Percentiles rank a stretch among this genome's conserved stretches.
Evolutionary conservation across 2,329 filamentous ascomycete genomes (phyloP).

Genomic region (Hymenoscyphus fraxineus): DNA sequence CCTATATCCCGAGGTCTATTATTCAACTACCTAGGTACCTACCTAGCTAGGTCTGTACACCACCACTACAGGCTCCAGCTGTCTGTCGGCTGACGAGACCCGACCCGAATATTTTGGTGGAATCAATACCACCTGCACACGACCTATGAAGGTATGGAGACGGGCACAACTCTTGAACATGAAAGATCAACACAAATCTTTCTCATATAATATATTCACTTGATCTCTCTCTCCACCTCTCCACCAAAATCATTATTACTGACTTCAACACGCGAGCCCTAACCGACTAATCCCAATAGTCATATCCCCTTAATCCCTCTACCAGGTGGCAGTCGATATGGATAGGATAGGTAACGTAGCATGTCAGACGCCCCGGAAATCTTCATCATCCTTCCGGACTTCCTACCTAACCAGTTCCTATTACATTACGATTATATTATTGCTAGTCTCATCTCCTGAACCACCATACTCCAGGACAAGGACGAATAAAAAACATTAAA

Average conservation of each 20-base stretch:
- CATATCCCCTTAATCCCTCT: not conserved
- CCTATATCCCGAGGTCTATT: not conserved
- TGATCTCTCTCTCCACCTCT: not conserved
- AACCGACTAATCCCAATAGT: no score
- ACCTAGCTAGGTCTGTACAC: not conserved
- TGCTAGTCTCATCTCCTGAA: no score
- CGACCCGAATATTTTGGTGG: not conserved
- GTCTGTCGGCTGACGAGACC: not conserved
- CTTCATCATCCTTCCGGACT: no score
- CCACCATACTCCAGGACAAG: no score
- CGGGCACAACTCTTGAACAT: not conserved
- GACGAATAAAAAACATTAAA: no score
- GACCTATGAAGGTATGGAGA: not conserved
- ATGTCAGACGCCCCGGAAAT: not conserved
- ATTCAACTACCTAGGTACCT: not conserved
- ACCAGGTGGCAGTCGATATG: not conserved
- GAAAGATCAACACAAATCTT: not conserved
- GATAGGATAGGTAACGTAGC: not conserved
- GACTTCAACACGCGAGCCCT: not conserved
- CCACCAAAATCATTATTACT: not conserved
- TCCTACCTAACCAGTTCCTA: no score
- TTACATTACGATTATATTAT: no score
- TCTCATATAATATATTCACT: not conserved
- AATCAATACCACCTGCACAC: not conserved
- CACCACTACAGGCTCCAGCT: no score